Percentiles rank a stretch among this genome's conserved stretches.
phyloP scores from a whole-genome alignment of 1,139 yeast species.

The Blastobotrys arbuscula region DNA sequence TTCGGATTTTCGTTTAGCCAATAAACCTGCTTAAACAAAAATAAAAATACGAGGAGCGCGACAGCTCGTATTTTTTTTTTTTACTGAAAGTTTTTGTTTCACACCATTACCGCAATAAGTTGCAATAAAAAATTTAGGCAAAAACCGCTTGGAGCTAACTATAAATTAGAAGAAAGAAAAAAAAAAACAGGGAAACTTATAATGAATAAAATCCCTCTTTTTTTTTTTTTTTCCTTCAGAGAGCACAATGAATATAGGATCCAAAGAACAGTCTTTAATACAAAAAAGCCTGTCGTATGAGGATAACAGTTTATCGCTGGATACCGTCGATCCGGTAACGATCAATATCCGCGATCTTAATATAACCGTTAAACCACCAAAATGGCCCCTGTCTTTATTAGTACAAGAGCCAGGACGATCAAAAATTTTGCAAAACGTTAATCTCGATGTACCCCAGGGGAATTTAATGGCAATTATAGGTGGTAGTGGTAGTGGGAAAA shows the following conservation, averaged over 20 bases:
- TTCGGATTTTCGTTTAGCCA: too few species aligned
- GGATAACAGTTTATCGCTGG: slow-evolving; percentile 14
- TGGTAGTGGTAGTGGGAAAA: slow-evolving; percentile 84
- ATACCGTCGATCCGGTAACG: slow-evolving; percentile 23
- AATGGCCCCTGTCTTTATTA: slow-evolving; percentile 7
- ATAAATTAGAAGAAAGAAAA: too few species aligned
- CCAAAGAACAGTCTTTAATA: too few species aligned
- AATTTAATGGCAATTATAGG: slow-evolving; percentile 69
- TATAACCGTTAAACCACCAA: slow-evolving; percentile 16
- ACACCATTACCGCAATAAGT: too few species aligned
- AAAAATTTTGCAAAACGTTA: slow-evolving; percentile 40
- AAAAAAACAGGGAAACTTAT: too few species aligned
- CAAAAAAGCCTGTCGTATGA: too few species aligned
- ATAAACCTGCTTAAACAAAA: too few species aligned
- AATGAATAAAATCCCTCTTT: not conserved
- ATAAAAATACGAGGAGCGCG: not conserved
- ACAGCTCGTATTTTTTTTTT: not conserved
- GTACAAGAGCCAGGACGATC: slow-evolving; percentile 10
- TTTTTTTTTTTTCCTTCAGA: too few species aligned
- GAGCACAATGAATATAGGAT: too few species aligned
- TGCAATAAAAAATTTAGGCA: too few species aligned
- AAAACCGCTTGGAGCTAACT: too few species aligned
- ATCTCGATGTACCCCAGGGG: slow-evolving; percentile 51
- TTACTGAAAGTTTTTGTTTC: not conserved
- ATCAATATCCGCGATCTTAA: slow-evolving; percentile 23